phyloP scores from a whole-genome alignment of 1,139 yeast genomes.

The Sugiyamaella japonica region DNA sequence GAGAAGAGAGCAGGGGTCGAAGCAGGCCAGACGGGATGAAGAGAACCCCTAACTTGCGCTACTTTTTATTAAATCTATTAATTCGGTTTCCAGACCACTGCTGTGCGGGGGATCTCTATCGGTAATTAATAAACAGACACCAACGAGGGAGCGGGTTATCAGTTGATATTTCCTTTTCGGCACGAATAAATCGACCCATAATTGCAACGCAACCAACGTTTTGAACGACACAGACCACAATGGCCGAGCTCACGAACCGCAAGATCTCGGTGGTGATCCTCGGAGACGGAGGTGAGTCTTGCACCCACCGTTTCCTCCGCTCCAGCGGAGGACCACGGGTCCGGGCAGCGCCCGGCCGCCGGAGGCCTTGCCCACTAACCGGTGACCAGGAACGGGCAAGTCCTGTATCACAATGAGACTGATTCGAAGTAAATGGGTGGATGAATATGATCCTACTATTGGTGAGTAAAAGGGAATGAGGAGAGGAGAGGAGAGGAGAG shows the following conservation, averaged over 20 bases:
- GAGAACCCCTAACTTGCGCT: too few species aligned
- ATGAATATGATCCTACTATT: constrained; percentile 42
- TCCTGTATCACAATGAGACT: constrained; percentile 41
- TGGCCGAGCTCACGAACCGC: constrained; percentile 18
- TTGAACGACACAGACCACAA: too few species aligned
- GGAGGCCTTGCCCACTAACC: constrained; percentile 11
- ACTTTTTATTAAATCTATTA: background rate
- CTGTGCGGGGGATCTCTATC: background rate
- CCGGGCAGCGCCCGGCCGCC: constrained; percentile 14
- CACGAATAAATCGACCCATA: too few species aligned
- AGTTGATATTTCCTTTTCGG: background rate
- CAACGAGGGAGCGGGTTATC: background rate
- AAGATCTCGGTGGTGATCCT: constrained; percentile 36
- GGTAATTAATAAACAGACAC: background rate
- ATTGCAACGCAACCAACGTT: too few species aligned
- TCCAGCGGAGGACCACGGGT: background rate
- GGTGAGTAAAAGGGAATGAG: constrained; percentile 26
- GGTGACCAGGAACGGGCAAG: constrained; percentile 35
- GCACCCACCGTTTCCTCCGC: too few species aligned
- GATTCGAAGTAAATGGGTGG: constrained; percentile 41
- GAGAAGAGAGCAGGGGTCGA: too few species aligned
- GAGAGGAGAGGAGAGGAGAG: background rate
- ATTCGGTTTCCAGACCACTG: background rate
- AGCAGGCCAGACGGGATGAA: too few species aligned
- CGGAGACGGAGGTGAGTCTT: constrained; percentile 41